Evolutionary conservation across 164 flowering plant species (phyloP), one percentile per base, ranked within the genome.

Genomic region (Dillenia suffruticosa): DNA sequence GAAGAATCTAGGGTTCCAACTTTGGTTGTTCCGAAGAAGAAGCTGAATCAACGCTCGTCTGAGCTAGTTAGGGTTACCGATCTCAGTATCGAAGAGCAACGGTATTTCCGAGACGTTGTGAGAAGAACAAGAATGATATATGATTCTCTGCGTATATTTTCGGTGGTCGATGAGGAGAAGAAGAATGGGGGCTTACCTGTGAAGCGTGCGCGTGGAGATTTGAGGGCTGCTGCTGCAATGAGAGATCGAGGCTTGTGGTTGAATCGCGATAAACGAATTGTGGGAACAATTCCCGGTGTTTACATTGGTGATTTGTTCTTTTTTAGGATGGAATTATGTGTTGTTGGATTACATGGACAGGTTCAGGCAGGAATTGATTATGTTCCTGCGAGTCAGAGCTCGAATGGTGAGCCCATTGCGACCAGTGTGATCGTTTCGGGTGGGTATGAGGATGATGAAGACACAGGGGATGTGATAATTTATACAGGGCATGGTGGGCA

Each of bases 401-500:
- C 74, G 12, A 81, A 68, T 22, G 73, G 83, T 44, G 85, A 81
- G 60, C 85, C 98, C 0, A 81, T 92, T 56, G 98, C 98, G 0
- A 92, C 98, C 2, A 92, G 96, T 60, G 64, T 92, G 6, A 82
- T 92, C 8, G 92, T 86, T 24, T 92, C 98, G 0, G 98, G 98
- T 44, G 97, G 97, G 24, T 91, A 91, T 32, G 97, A 91, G 68
- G 93, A 91, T 44, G 95, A 91, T 45, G 90, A 85, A 57, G 97
- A 91, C 54, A 68, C 70, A 0, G 97, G 96, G 0, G 93, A 89
- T 51, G 79, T 80, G 57, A 62, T 91, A 0, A 74, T 87, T 10
- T 91, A 91, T 58, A 83, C 96, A 1, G 97, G 97, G 6, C 97
- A 91, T 16, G 97, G 97, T 13, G 97, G 96, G 22, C 87, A 81